Evolutionary conservation across 2,329 filamentous ascomycete species (phyloP).

Genomic region (Scopulariopsis brevicaulis): DNA sequence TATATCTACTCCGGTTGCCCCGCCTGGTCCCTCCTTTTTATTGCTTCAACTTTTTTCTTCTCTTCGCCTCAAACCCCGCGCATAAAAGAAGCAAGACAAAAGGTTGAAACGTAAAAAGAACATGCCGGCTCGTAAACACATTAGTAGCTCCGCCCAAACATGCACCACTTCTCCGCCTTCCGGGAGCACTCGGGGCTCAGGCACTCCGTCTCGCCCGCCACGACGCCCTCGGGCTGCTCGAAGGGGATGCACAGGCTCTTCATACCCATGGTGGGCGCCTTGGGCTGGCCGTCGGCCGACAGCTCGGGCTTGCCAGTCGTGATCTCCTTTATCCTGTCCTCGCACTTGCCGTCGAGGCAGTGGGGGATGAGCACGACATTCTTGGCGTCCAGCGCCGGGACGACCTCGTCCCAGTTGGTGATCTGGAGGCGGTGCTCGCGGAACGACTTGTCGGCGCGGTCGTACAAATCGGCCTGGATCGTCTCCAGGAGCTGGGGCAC

Average conservation of each 20-base stretch:
- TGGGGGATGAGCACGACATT: conserved; percentile 88
- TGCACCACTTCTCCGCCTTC: conserved; percentile 74
- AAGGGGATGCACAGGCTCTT: conserved; percentile 64
- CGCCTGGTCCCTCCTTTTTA: not conserved
- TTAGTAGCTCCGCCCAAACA: conserved; percentile 74
- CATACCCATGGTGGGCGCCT: conserved; percentile 50
- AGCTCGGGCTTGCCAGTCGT: conserved; percentile 65
- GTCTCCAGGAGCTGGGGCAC: conserved; percentile 76
- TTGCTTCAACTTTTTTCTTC: not conserved
- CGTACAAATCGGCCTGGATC: conserved; percentile 76
- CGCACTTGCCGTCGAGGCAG: conserved; percentile 72
- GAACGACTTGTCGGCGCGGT: conserved; percentile 68
- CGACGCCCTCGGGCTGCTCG: conserved; percentile 72
- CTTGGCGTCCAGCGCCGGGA: conserved; percentile 81
- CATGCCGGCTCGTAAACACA: not conserved
- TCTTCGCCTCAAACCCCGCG: not conserved
- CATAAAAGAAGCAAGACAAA: too few relatives aligned
- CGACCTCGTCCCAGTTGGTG: conserved; percentile 82
- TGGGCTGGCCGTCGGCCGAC: conserved; percentile 36
- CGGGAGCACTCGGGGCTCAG: conserved; percentile 75
- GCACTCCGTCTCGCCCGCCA: conserved; percentile 78
- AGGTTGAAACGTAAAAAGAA: too few relatives aligned
- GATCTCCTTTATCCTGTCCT: conserved; percentile 90
- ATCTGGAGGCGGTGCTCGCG: conserved; percentile 69
- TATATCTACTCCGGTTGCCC: not conserved